Conservation (phyloP, 2,329 filamentous ascomycete species). For the Colletotrichum kahawae region DNA sequence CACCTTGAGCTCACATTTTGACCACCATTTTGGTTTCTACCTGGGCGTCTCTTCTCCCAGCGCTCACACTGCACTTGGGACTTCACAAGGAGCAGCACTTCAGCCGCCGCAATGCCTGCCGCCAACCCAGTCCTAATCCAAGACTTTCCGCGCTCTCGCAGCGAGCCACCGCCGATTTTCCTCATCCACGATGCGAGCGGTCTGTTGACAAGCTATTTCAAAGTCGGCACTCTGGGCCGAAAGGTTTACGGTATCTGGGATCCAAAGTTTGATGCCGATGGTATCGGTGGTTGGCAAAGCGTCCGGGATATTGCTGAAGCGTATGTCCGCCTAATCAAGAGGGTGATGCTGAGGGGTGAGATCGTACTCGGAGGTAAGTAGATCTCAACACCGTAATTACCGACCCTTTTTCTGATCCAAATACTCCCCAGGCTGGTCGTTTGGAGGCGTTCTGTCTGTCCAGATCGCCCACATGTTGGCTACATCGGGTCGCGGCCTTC, state of each 20-base stretch:
- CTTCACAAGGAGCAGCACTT: not conserved
- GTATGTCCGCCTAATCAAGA: conserved; percentile 12
- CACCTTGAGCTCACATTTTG: not conserved
- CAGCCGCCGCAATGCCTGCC: not conserved
- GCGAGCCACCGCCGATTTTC: not conserved
- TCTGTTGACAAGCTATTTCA: conserved; percentile 12
- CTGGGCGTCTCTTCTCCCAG: not conserved
- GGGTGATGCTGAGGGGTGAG: conserved; percentile 13
- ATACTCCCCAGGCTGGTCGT: not conserved
- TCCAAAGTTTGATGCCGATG: conserved; percentile 9
- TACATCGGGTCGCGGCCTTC: conserved; percentile 2
- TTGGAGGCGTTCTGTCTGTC: not conserved
- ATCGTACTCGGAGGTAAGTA: conserved; percentile 2
- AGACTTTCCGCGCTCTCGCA: conserved; percentile 1
- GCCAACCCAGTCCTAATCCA: conserved; percentile 11
- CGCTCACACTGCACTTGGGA: not conserved
- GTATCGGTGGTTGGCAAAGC: conserved; percentile 15
- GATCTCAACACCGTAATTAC: rapidly evolving
- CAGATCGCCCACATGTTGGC: conserved; percentile 13
- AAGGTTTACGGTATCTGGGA: conserved; percentile 13
- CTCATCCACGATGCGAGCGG: conserved; percentile 13
- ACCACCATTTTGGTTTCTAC: not conserved
- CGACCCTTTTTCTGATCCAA: not conserved
- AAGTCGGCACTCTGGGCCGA: not conserved
- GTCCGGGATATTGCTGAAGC: conserved; percentile 3